phyloP scores from a whole-genome alignment of 2,329 filamentous ascomycete species.

The Sporothrix variecibatus region DNA sequence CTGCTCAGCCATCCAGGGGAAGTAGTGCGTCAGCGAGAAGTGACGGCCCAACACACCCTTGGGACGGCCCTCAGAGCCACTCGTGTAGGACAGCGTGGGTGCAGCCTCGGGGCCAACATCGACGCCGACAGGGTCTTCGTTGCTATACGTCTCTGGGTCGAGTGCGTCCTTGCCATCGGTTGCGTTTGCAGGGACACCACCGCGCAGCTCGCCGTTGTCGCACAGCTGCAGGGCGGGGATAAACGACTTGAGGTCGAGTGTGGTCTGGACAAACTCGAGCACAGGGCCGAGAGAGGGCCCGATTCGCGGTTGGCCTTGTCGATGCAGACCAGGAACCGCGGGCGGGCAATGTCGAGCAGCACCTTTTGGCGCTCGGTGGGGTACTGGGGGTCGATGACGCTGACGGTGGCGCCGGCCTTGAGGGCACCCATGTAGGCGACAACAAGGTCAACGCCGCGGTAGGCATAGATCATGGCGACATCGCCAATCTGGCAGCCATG shows the following conservation, averaged over 20 bases:
- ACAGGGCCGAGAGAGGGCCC: conserved; percentile 53
- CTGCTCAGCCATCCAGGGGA: conserved; percentile 86
- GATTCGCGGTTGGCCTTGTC: conserved; percentile 69
- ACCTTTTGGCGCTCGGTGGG: conserved; percentile 79
- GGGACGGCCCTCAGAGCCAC: conserved; percentile 74
- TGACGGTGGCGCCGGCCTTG: conserved; percentile 60
- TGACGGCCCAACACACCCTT: conserved; percentile 89
- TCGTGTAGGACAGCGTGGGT: conserved; percentile 74
- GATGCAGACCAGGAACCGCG: conserved; percentile 71
- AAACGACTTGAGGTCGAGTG: conserved; percentile 67
- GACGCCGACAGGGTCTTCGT: conserved; percentile 63
- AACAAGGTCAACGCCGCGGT: conserved; percentile 71
- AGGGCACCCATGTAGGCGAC: conserved; percentile 75
- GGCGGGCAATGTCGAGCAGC: conserved; percentile 77
- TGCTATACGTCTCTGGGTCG: conserved; percentile 51
- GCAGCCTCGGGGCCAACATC: conserved; percentile 83
- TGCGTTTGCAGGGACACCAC: conserved; percentile 58
- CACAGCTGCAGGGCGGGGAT: conserved; percentile 72
- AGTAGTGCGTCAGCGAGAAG: conserved; percentile 83
- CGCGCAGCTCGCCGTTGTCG: conserved; percentile 71
- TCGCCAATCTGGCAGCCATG: conserved; percentile 76
- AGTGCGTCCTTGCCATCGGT: conserved; percentile 63
- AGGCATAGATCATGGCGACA: conserved; percentile 89
- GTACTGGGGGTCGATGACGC: conserved; percentile 77
- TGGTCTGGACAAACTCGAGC: conserved; percentile 70